Conservation (phyloP, 352 stramenopile species). For the Globisporangium nodosum region DNA sequence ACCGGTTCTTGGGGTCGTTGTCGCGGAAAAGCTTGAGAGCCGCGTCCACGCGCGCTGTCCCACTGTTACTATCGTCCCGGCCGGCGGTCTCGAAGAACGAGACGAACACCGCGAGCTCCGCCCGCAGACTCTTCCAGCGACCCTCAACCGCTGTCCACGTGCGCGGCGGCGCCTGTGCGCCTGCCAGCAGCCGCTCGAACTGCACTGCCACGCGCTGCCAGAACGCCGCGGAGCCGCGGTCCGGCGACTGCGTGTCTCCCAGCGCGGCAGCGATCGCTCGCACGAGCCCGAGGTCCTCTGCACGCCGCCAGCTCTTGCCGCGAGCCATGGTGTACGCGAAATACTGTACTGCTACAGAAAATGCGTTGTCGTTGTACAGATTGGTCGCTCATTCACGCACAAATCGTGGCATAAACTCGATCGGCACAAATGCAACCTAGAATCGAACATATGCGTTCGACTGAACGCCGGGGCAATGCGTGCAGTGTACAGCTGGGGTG, state of each 20-base stretch:
- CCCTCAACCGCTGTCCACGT: constrained; percentile 6
- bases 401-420: too few relatives aligned
- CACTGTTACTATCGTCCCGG: not conserved
- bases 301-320: constrained; percentile 16
- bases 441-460: too few relatives aligned
- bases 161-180: constrained; percentile 6
- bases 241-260: not conserved
- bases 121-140: constrained; percentile 12
- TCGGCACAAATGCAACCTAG: too few relatives aligned
- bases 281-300: constrained; percentile 15
- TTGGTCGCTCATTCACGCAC: too few relatives aligned
- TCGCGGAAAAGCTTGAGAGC: constrained; percentile 7
- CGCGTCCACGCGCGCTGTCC: not conserved
- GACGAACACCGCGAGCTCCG: constrained; percentile 1
- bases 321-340: constrained; percentile 1
- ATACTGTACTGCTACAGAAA: too few relatives aligned
- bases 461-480: not conserved
- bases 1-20: constrained; percentile 1
- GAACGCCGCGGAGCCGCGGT: constrained; percentile 1
- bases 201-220: constrained; percentile 7
- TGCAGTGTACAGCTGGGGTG: constrained; percentile 87
- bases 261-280: constrained; percentile 5
- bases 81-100: not conserved
- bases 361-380: too few relatives aligned
- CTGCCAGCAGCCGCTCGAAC: constrained; percentile 3